These are phyloP conservation scores for Cercospora sp. DNA, from an alignment of 2,329 filamentous ascomycete genomes.

Conservation along the genomic window DNA sequence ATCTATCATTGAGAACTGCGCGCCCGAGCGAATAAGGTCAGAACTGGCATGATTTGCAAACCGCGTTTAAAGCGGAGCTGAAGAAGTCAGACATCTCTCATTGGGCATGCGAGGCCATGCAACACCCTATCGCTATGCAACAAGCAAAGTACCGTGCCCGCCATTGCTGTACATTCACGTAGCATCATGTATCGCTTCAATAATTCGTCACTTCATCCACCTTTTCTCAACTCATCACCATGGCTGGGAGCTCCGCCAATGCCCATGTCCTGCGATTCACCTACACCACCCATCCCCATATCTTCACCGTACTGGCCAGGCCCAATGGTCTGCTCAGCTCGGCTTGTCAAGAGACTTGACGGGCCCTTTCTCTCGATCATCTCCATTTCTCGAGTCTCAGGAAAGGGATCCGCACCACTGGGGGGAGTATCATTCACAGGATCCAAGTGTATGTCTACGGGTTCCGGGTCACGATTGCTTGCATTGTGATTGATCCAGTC, in stretches of 20 bases:
- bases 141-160: not conserved
- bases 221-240: constrained; percentile 16
- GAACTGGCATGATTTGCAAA: not conserved
- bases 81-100: not conserved
- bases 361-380: constrained; percentile 32
- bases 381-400: constrained; percentile 23
- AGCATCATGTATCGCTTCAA: not conserved
- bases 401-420: not conserved
- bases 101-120: not conserved
- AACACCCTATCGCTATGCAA: constrained; percentile 2
- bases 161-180: not conserved
- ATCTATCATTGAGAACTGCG: not conserved
- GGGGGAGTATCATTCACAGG: constrained; percentile 1
- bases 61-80: not conserved
- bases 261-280: constrained; percentile 21
- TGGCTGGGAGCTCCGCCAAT: constrained; percentile 17
- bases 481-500: not conserved
- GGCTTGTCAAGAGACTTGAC: constrained; percentile 9
- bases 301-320: not conserved
- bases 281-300: constrained; percentile 21
- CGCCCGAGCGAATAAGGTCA: not conserved
- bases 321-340: not conserved
- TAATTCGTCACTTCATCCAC: not conserved
- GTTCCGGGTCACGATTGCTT: constrained; percentile 6
- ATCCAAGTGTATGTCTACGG: constrained; percentile 17